phyloP scores from a whole-genome alignment of 257 asterid species.

The Plantago elongata region DNA sequence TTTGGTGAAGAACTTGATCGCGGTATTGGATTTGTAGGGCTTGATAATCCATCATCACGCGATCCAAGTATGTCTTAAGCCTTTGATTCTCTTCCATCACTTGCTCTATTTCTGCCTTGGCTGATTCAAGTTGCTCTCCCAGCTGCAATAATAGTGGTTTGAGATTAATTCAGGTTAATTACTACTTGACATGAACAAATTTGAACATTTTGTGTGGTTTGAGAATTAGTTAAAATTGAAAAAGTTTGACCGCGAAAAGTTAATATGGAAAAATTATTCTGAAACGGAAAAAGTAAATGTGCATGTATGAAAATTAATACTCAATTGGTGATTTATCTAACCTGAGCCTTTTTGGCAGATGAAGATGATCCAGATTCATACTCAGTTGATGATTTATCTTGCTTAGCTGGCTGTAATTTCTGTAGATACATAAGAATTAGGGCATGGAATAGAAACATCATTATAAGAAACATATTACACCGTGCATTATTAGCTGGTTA shows the following conservation, averaged over 20 bases:
- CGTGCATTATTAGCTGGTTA: too few relatives aligned
- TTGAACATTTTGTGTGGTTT: too few relatives aligned
- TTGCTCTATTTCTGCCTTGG: slow-evolving; percentile 70
- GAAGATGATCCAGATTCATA: slow-evolving; percentile 51
- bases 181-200: too few relatives aligned
- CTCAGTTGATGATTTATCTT: slow-evolving; percentile 45
- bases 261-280: too few relatives aligned
- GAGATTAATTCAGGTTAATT: too few relatives aligned
- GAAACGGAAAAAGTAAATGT: too few relatives aligned
- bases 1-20: slow-evolving; percentile 34
- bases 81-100: slow-evolving; percentile 77
- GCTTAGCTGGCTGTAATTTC: slow-evolving; percentile 25
- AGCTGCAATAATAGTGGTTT: slow-evolving; percentile 27
- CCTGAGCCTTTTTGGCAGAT: slow-evolving; percentile 42
- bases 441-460: too few relatives aligned
- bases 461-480: too few relatives aligned
- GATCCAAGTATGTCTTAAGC: slow-evolving; percentile 53
- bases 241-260: too few relatives aligned
- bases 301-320: too few relatives aligned
- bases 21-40: slow-evolving; percentile 66
- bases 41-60: slow-evolving; percentile 56
- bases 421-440: neutral
- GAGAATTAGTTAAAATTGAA: too few relatives aligned
- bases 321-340: too few relatives aligned
- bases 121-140: slow-evolving; percentile 49